Evolutionary conservation across 1,284 basidiomycete species (phyloP), one percentile per base, ranked within the genome.

Genomic region (Ganoderma resinaceum): DNA sequence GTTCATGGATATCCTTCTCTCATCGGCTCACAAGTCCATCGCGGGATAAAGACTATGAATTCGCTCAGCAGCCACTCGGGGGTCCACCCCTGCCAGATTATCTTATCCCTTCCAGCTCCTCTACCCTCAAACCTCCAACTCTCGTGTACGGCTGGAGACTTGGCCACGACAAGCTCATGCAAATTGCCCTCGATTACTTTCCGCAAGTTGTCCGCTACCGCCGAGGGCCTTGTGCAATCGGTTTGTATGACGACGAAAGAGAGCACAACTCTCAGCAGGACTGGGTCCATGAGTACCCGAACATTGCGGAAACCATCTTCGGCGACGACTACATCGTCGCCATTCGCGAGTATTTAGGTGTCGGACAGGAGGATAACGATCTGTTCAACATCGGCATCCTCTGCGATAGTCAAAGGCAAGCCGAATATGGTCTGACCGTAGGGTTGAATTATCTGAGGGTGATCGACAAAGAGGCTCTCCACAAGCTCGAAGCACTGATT

Each of bases 71-170:
- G 52, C 52, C 52, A 1, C 29, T 55, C 6, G 29, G 33, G 29
- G 29, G 52, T 9, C 52, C 29, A 18, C 18, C 29, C 52, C 18
- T 55, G 16, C 52, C 52, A 18, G 52, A 8, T 1, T 55, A 20
- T 16, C 52, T 55, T 31, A 18, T 33, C 18, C 52, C 52, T 5
- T 55, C 52, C 14, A 14, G 7, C 5, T 33, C 52, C 7, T 31
- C 52, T 2, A 20, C 16, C 8, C 26, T 55, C 29, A 18, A 55
- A 20, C 52, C 52, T 20, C 60, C 60, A 0, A 61, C 38, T n/a
- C 35, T 61, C 40, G 16, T 35, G 20, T 61, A 61, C 26, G 60
- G 60, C 14, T 61, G 60, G 60, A 43, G 60, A 18, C 26, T 61
- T 7, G 60, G 60, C 11, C 60, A 61, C 16, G 18, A 43, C 16